These are phyloP conservation scores for Didymella segeticola DNA, from an alignment of 2,329 filamentous ascomycete species.

Conservation along the genomic window DNA sequence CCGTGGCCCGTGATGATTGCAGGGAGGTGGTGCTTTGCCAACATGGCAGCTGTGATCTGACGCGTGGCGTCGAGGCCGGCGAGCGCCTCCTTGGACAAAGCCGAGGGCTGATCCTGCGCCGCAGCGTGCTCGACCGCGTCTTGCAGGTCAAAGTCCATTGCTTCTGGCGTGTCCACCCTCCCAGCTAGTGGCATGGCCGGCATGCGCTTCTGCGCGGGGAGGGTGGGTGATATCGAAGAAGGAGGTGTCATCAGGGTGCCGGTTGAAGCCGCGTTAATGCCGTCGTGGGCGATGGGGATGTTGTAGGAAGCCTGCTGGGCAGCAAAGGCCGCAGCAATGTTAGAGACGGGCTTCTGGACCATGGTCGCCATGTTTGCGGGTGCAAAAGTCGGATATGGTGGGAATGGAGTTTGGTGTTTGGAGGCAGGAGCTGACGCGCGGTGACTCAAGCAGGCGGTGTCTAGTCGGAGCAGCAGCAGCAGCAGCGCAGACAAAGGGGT, in stretches of 20 bases:
- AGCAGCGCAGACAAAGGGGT: conserved; percentile 20
- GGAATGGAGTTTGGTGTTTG: not conserved
- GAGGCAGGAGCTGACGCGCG: conserved; percentile 35
- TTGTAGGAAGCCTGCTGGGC: conserved; percentile 31
- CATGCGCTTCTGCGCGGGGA: conserved; percentile 82
- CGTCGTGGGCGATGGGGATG: conserved; percentile 42
- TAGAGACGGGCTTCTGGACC: conserved; percentile 48
- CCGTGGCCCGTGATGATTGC: conserved; percentile 89
- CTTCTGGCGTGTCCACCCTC: conserved; percentile 56
- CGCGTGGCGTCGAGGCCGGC: conserved; percentile 73
- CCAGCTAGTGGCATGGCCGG: conserved; percentile 52
- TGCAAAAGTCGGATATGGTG: not conserved
- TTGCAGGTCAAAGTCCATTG: conserved; percentile 87
- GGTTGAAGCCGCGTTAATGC: conserved; percentile 29
- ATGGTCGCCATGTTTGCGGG: conserved; percentile 45
- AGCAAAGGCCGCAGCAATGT: conserved; percentile 51
- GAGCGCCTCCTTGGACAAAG: conserved; percentile 59
- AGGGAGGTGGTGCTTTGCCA: conserved; percentile 89
- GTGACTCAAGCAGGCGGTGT: conserved; percentile 41
- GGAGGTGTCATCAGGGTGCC: conserved; percentile 83
- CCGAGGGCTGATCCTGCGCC: conserved; percentile 51
- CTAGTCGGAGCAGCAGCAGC: conserved; percentile 24
- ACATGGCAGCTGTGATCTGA: conserved; percentile 81
- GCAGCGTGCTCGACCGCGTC: conserved; percentile 65
- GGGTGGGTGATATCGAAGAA: conserved; percentile 89